A percentile compares a stretch with the other conserved stretches of the same genome.
These are phyloP conservation scores for Chlamydomonas sphaeroides DNA, from an alignment of 139 green algal genomes.

Conservation along the genomic window DNA sequence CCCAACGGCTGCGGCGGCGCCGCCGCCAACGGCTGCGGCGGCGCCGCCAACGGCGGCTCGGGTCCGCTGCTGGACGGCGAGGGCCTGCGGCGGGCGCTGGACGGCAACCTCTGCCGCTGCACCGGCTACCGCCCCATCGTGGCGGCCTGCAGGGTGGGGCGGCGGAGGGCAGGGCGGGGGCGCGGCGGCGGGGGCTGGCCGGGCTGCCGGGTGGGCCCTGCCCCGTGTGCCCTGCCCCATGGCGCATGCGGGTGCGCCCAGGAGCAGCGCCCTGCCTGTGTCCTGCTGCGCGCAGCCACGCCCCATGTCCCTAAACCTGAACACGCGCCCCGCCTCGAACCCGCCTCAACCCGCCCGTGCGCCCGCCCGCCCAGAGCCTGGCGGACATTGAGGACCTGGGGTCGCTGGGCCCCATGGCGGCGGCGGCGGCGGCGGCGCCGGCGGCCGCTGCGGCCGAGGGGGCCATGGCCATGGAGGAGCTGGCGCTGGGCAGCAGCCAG, in stretches of 20 bases:
- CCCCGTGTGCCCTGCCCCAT: no score
- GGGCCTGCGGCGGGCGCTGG: conserved; percentile 64
- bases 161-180: not conserved
- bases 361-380: not conserved
- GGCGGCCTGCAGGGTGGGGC: conserved; percentile 61
- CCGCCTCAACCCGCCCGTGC: not conserved
- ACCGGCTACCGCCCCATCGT: conserved; percentile 83
- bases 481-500: not conserved
- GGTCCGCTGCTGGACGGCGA: not conserved
- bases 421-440: not conserved
- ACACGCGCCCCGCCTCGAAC: not conserved
- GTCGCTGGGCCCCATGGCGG: not conserved
- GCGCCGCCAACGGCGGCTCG: conserved; percentile 3
- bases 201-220: not conserved
- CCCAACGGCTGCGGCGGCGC: not conserved
- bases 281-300: no score
- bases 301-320: no score
- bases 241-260: no score
- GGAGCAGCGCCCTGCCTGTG: no score
- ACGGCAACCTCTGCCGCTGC: conserved; percentile 87
- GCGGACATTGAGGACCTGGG: conserved; percentile 25
- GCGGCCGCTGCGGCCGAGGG: not conserved
- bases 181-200: not conserved
- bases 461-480: not conserved
- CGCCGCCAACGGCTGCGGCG: not conserved